A percentile compares a stretch with the other conserved stretches of the same genome.
These are phyloP conservation scores for Cafeteria roenbergensis DNA, from an alignment of 108 stramenopile species.

Conservation along the genomic window DNA sequence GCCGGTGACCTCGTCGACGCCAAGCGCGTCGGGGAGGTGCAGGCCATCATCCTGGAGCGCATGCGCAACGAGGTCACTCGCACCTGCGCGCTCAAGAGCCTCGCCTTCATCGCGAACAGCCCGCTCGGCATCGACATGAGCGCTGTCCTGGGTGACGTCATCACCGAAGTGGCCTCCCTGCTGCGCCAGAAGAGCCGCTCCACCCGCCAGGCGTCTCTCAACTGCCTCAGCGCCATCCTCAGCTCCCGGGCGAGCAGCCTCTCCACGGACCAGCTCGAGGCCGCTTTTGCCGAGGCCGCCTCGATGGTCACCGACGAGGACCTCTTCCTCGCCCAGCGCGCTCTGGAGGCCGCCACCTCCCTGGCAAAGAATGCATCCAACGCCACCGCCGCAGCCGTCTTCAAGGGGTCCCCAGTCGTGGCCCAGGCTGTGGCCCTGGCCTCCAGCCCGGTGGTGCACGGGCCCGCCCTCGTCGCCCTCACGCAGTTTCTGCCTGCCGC, in stretches of 20 bases:
- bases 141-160: constrained; percentile 54
- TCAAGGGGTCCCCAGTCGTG: constrained; percentile 39
- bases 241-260: constrained; percentile 31
- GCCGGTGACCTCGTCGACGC: constrained; percentile 38
- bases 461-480: constrained; percentile 59
- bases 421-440: constrained; percentile 61
- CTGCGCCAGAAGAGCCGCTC: constrained; percentile 66
- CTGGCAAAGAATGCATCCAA: constrained; percentile 24
- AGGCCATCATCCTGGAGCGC: constrained; percentile 62
- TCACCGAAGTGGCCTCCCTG: constrained; percentile 61
- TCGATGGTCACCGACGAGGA: constrained; percentile 66
- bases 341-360: constrained; percentile 33
- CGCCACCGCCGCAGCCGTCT: background rate
- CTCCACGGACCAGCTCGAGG: constrained; percentile 43
- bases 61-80: constrained; percentile 85
- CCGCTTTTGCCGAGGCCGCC: constrained; percentile 59
- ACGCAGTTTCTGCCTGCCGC: constrained; percentile 54
- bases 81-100: constrained; percentile 70
- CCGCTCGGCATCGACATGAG: constrained; percentile 55
- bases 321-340: constrained; percentile 72
- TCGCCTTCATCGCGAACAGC: constrained; percentile 51
- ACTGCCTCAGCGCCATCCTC: constrained; percentile 58
- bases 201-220: constrained; percentile 65
- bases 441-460: constrained; percentile 72
- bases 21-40: constrained; percentile 47